A percentile compares a stretch with the other conserved stretches of the same genome.
phyloP scores from a whole-genome alignment of 352 stramenopile species.

The Aphanomyces invadans region DNA sequence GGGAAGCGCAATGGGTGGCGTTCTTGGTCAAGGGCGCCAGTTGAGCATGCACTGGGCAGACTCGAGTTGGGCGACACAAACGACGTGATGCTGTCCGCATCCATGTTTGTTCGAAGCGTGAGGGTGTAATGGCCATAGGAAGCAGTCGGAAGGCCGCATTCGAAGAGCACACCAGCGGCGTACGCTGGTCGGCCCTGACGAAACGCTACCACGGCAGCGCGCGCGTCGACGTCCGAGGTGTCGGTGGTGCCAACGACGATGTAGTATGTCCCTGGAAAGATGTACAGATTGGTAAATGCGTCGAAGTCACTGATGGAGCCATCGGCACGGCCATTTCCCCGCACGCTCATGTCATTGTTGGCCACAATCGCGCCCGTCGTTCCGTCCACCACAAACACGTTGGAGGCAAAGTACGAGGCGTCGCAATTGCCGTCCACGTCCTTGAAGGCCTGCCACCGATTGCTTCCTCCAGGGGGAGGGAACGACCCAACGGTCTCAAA shows the following conservation, averaged over 20 bases:
- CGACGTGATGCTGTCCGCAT: not conserved
- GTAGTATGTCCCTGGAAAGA: not conserved
- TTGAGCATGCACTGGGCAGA: not conserved
- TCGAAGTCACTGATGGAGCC: not conserved
- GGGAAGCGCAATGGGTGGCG: not conserved
- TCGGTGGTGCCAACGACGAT: conserved; percentile 5
- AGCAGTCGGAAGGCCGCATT: not conserved
- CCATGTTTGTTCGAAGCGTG: conserved; percentile 6
- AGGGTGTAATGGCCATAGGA: conserved; percentile 9
- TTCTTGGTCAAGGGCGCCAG: no score
- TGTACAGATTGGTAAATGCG: conserved; percentile 1
- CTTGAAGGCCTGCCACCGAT: conserved; percentile 32
- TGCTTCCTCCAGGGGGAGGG: no score
- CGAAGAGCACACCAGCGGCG: not conserved
- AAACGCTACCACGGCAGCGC: not conserved
- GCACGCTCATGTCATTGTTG: conserved; percentile 5
- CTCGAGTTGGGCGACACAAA: not conserved
- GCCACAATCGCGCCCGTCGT: not conserved
- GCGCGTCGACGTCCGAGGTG: conserved; percentile 1
- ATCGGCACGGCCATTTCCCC: not conserved
- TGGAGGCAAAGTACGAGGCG: conserved; percentile 36
- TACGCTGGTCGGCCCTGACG: not conserved
- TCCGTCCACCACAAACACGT: not conserved
- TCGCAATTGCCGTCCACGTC: conserved; percentile 59
- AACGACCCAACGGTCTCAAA: conserved; percentile 45